Base-by-base conservation (phyloP, 2,329 filamentous ascomycete genomes). In the Aspergillus niger region DNA sequence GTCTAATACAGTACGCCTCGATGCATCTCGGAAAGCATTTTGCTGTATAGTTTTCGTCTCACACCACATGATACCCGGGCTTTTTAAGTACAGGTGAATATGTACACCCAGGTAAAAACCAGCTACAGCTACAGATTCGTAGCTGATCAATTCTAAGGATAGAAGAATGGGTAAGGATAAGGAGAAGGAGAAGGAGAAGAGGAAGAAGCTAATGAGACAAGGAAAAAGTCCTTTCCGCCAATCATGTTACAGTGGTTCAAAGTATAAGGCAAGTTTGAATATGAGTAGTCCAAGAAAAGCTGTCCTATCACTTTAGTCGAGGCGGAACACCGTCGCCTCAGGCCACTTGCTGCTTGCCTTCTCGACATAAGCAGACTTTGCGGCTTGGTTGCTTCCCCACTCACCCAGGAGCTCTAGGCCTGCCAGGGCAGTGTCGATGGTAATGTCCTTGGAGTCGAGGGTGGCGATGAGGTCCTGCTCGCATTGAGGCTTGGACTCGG, bases 401-500 rank as follows among this genome's bases (percentile, higher is more conserved):
- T 81, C 76, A 44, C 76, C 74, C 28, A 88, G 67, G 32, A 85
- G 62, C 11, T 79, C 75, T 32, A 89, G 73, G 2, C 85, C 84
- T 50, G 79, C 79, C 8, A 82, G 69, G 1, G 86, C 89, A 61
- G 89, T 84, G 44, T 84, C 80, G 26, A 87, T 76, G 6, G 82
- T 82, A 43, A 83, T 77, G 11, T 70, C 76, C 4, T 82, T 74
- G 6, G 84, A 69, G 26, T 84, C 81, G 11, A 91, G 74, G 8
- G 85, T 79, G n/a, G 79, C 80, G n/a, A 81, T 69, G n/a, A 92
- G 76, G 39, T 87, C 84, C 72, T 87, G 83, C 69, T 90, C 89
- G 59, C 80, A 82, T 69, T 84, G 79, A 2, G 79, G 69, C 69
- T 84, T 81, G 36, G 86, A 82, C 48, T 83, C 84, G 11, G 81